Conservation (phyloP, 2,329 filamentous ascomycete genomes). For the Neonectria ditissima region DNA sequence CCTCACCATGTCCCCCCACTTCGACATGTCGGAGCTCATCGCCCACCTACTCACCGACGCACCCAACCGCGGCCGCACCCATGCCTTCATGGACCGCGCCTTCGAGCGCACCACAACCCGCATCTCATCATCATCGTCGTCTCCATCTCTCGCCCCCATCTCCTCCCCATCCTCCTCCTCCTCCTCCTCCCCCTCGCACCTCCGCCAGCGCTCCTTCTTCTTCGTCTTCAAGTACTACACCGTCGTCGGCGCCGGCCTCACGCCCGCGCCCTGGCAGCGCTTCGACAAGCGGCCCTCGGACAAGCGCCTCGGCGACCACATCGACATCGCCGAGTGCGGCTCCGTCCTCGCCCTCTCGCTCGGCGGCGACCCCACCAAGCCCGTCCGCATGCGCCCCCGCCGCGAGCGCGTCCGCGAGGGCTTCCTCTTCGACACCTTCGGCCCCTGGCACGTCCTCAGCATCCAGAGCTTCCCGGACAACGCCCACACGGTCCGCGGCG, state of each 20-base stretch:
- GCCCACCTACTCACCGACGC: constrained; percentile 64
- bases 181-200: constrained; percentile 53
- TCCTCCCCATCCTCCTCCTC: constrained; percentile 33
- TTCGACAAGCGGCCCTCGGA: constrained; percentile 61
- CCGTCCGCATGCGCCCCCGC: constrained; percentile 61
- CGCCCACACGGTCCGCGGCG: constrained; percentile 65
- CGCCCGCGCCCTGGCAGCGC: constrained; percentile 70
- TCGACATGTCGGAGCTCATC: constrained; percentile 73
- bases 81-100: constrained; percentile 63
- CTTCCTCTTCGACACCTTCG: constrained; percentile 68
- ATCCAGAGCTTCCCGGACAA: constrained; percentile 72
- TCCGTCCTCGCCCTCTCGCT: constrained; percentile 70
- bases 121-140: constrained; percentile 24
- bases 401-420: constrained; percentile 63
- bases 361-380: constrained; percentile 62
- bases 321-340: constrained; percentile 69
- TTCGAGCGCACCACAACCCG: constrained; percentile 48
- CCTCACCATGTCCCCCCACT: constrained; percentile 66
- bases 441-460: constrained; percentile 69
- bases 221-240: constrained; percentile 76
- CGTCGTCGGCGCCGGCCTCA: constrained; percentile 65
- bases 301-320: constrained; percentile 59
- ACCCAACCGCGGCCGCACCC: constrained; percentile 56
- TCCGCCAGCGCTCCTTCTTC: constrained; percentile 68
- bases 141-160: constrained; percentile 32